Base-by-base conservation (phyloP, 495 filamentous ascomycete species). In the Podospora appendiculata region DNA sequence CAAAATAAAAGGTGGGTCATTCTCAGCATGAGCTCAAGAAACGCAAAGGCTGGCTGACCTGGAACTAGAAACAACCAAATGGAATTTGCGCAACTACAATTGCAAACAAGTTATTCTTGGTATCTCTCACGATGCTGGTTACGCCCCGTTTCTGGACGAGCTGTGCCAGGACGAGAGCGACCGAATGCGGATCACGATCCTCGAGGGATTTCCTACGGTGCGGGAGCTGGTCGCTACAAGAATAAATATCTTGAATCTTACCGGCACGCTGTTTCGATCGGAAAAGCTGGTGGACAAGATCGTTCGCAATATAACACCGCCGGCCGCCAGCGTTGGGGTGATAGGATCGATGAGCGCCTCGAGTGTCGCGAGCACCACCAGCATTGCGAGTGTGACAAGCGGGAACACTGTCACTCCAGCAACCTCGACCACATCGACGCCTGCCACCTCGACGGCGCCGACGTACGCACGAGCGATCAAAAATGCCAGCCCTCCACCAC, bases 91-190 rank as follows among this genome's bases (percentile, higher is more conserved):
- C 80, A 79, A 91, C 58, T 79, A 75, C 60, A 87, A 89, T 64
- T 94, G 89, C 68, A 86, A 85, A 58, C 88, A 90, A 54, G 83
- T 94, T 41, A 70, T 91, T 45, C 72, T 95, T 42, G 90, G 89
- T 11, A 84, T 89, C 54, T 86, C 85, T 17, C 85, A 88, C 54
- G 86, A 90, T 65, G 79, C 80, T 51, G 79, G 81, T 35, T 94
- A 90, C 65, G 81, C 79, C 19, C 75, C 81, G 1, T 77, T 86
- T 51, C 67, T 95, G n/a, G 81, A 84, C 58, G 74, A 88, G 54
- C 73, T 83, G 40, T 66, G 80, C 45, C 69, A 70, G 41, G 79
- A 84, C 47, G 68, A 70, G 4, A 65, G 75, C 38, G 74, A 78
- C 34, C 70, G 73, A 12, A 69, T 75, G n/a, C 76, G 79, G 6